Conservation (phyloP, 2,329 filamentous ascomycete species). For the Coniochaeta prunicola region DNA sequence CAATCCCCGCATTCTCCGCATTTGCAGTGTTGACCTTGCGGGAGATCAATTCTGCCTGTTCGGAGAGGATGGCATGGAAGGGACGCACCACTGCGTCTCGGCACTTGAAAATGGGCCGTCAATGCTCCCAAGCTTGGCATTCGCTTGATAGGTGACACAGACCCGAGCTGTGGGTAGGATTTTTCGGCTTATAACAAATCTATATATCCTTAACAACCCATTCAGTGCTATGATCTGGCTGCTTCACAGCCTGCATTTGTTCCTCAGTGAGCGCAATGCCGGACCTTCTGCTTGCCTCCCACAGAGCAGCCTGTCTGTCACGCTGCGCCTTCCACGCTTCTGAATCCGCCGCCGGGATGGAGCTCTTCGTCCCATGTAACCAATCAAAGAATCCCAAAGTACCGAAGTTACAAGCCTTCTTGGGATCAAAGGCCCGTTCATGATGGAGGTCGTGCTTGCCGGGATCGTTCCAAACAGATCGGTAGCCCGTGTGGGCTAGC, state of each 20-base stretch:
- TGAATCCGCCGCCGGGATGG: not conserved
- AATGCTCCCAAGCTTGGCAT: not conserved
- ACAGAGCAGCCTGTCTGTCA: constrained; percentile 1
- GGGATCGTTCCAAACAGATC: constrained; percentile 1
- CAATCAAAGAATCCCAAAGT: constrained; percentile 2
- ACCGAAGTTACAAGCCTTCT: constrained; percentile 1
- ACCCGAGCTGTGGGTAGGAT: not conserved
- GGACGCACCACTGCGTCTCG: not conserved
- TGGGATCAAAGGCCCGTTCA: constrained; percentile 1
- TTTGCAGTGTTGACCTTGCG: not conserved
- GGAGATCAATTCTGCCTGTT: not conserved
- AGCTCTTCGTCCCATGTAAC: constrained; percentile 1
- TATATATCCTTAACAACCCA: not conserved
- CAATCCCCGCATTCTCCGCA: not conserved
- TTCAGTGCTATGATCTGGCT: constrained; percentile 1
- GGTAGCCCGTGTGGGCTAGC: constrained; percentile 1
- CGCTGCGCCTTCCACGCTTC: not conserved
- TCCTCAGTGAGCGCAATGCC: not conserved
- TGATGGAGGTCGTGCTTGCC: constrained; percentile 3
- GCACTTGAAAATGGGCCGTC: not conserved
- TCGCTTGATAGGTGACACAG: not conserved
- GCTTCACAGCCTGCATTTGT: not conserved
- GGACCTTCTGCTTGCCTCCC: not conserved
- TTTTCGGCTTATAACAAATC: not conserved
- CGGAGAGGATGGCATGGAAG: not conserved